phyloP scores from a whole-genome alignment of 129 eudicot genomes.

The Glebionis coronaria region DNA sequence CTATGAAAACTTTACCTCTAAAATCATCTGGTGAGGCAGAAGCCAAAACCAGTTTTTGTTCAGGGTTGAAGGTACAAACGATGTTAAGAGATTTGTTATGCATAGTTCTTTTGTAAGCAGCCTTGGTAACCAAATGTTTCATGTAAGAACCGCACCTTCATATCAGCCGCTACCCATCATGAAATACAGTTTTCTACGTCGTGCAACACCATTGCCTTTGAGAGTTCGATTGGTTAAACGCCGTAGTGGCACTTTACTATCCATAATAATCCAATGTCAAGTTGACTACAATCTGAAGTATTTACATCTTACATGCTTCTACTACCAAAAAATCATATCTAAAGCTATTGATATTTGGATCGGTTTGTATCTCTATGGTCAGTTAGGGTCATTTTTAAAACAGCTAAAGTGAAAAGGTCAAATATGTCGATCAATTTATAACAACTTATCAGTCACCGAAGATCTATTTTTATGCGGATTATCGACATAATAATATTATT shows the following conservation, averaged over 20 bases:
- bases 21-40: constrained; percentile 46
- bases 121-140: constrained; percentile 80
- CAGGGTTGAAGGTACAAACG: constrained; percentile 61
- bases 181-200: constrained; percentile 76
- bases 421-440: no score
- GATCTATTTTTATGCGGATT: no score
- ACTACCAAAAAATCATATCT: no score
- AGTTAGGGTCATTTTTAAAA: no score
- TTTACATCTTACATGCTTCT: no score
- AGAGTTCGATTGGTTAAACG: constrained; percentile 74
- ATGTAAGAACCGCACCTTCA: constrained; percentile 66
- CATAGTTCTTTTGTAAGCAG: constrained; percentile 69
- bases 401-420: no score
- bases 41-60: constrained; percentile 80
- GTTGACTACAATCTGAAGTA: no score
- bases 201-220: constrained; percentile 76
- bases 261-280: constrained; percentile 92
- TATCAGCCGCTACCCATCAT: constrained; percentile 65
- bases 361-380: no score
- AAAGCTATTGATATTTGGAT: no score
- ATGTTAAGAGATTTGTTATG: constrained; percentile 65
- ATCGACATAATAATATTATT: no score
- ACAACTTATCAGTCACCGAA: no score
- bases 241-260: constrained; percentile 79
- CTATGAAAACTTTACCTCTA: constrained; percentile 81